phyloP scores from a whole-genome alignment of 73 alveolate species.

The Uronychia setigera region DNA sequence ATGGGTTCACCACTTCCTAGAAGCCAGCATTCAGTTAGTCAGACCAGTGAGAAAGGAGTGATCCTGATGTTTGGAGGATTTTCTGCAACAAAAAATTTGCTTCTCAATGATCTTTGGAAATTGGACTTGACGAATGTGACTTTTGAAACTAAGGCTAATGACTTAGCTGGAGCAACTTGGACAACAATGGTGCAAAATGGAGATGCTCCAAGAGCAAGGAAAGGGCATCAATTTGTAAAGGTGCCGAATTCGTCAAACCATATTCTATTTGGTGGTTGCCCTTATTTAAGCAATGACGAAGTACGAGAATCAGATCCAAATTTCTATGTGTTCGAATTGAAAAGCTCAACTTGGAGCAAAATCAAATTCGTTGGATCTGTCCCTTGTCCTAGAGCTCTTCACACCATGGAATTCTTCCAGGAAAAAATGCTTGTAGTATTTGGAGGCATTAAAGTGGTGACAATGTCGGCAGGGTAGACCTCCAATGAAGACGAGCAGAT shows the following conservation, averaged over 20 bases:
- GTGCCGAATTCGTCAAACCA: constrained; percentile 19
- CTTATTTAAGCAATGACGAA: constrained; percentile 12
- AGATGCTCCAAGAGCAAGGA: constrained; percentile 34
- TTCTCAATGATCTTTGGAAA: constrained; percentile 32
- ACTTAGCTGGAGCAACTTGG: constrained; percentile 57
- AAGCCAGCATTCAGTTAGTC: constrained; percentile 23
- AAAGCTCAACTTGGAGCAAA: constrained; percentile 18
- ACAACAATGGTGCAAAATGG: constrained; percentile 17
- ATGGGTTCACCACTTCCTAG: constrained; percentile 51
- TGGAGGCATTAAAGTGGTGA: constrained; percentile 48
- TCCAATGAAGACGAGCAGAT: constrained; percentile 26
- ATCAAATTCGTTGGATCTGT: constrained; percentile 16
- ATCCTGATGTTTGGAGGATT: constrained; percentile 47
- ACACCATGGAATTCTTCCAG: constrained; percentile 17
- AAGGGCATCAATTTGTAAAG: constrained; percentile 39
- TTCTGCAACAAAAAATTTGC: constrained; percentile 29
- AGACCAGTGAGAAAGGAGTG: constrained; percentile 10
- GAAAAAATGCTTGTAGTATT: constrained; percentile 23
- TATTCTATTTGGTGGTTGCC: constrained; percentile 43
- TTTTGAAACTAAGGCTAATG: constrained; percentile 25
- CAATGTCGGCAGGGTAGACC: constrained; percentile 21
- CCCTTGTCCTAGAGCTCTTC: constrained; percentile 43
- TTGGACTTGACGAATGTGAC: constrained; percentile 40
- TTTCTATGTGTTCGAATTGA: constrained; percentile 31
- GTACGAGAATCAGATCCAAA: constrained; percentile 16